A percentile compares a stretch with the other conserved stretches of the same genome.
Evolutionary conservation across 371 early-diverging fungal genomes (phyloP).

Genomic region (Mucor mucedo): DNA sequence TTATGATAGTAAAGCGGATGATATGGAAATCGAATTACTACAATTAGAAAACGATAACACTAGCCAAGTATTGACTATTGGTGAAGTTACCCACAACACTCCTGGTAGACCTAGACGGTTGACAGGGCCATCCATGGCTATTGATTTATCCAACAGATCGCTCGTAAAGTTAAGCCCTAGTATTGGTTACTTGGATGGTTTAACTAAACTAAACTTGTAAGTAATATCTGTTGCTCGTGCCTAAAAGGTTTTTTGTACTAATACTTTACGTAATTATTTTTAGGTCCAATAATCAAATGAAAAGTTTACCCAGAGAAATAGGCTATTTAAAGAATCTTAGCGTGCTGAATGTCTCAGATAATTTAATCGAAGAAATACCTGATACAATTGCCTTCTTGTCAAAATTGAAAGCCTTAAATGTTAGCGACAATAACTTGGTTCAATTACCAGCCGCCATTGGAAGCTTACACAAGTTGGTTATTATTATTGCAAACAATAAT

Average conservation of each 20-base stretch:
- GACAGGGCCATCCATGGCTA: slow-evolving; percentile 28
- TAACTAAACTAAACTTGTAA: slow-evolving; percentile 40
- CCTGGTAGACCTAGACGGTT: slow-evolving; percentile 23
- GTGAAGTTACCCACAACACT: slow-evolving; percentile 11
- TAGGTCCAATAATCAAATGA: slow-evolving; percentile 42
- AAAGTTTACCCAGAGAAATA: slow-evolving; percentile 29
- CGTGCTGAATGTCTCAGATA: slow-evolving; percentile 31
- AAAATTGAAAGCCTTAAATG: slow-evolving; percentile 31
- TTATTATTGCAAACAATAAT: slow-evolving; percentile 61
- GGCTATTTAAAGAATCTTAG: slow-evolving; percentile 32
- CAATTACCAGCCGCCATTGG: slow-evolving; percentile 68
- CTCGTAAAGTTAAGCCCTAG: slow-evolving; percentile 33
- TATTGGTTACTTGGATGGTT: slow-evolving; percentile 29
- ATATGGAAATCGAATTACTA: slow-evolving; percentile 26
- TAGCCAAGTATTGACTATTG: slow-evolving; percentile 27
- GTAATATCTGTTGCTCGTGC: background rate
- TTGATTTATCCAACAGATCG: slow-evolving; percentile 27
- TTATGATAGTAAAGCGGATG: slow-evolving; percentile 17
- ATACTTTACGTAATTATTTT: background rate
- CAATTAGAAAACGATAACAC: slow-evolving; percentile 20
- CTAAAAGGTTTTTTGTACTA: background rate
- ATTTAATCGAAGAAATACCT: slow-evolving; percentile 34
- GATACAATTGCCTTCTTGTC: slow-evolving; percentile 32
- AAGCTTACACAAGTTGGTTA: slow-evolving; percentile 56
- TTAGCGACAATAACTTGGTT: slow-evolving; percentile 62